phyloP scores from a whole-genome alignment of 805 yeast species.

The Cyberlindnera xylosilytica region DNA sequence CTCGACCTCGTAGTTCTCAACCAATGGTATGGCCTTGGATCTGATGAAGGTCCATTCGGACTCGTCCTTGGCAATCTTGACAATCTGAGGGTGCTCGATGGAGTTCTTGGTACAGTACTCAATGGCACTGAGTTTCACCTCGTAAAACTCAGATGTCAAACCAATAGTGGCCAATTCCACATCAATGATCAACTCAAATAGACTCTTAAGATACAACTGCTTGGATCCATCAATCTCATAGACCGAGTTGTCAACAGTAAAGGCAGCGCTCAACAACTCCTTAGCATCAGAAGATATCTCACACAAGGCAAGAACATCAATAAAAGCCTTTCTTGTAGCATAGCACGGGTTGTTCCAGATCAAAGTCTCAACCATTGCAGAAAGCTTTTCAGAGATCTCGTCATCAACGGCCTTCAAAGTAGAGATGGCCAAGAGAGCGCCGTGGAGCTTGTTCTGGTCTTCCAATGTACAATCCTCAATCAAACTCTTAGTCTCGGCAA shows the following conservation, averaged over 20 bases:
- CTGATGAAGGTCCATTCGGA: conserved; percentile 43
- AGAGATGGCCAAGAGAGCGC: conserved; percentile 48
- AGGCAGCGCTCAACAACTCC: conserved; percentile 32
- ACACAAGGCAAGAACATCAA: conserved; percentile 20
- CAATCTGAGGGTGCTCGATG: conserved; percentile 10
- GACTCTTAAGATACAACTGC: conserved; percentile 41
- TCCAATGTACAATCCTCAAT: conserved; percentile 20
- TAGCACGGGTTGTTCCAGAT: conserved; percentile 27
- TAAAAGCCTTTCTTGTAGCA: conserved; percentile 33
- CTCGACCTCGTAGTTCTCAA: conserved; percentile 21
- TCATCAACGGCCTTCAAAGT: conserved; percentile 26
- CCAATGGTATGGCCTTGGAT: conserved; percentile 32
- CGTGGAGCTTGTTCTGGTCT: conserved; percentile 54
- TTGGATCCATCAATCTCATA: conserved; percentile 44
- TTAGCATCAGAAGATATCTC: conserved; percentile 12
- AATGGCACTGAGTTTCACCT: conserved; percentile 44
- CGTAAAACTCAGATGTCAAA: conserved; percentile 38
- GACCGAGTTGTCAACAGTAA: conserved; percentile 29
- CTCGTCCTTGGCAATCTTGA: conserved; percentile 24
- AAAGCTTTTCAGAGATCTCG: conserved; percentile 7
- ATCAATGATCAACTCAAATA: conserved; percentile 28
- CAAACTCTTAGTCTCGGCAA: conserved; percentile 29
- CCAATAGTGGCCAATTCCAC: conserved; percentile 32
- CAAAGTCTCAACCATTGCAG: conserved; percentile 14
- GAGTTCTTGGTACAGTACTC: conserved; percentile 25